A percentile compares a stretch with the other conserved stretches of the same genome.
Evolutionary conservation across 331 rosid genomes (phyloP).

Genomic region (Ulmus americana): DNA sequence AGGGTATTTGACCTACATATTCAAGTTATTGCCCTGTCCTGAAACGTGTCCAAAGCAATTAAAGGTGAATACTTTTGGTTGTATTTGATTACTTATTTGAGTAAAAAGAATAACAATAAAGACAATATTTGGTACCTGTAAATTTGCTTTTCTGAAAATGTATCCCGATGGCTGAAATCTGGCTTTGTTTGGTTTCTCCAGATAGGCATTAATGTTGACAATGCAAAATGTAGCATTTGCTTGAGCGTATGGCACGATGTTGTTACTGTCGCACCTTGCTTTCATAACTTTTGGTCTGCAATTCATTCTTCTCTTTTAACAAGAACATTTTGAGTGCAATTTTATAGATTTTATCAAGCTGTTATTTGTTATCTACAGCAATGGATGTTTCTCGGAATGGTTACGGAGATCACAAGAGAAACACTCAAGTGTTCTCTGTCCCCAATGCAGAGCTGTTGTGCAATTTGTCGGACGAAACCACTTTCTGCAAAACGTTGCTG

Average conservation of each 20-base stretch:
- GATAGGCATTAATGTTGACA: slow-evolving; percentile 64
- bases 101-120: background rate
- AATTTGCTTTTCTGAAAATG: slow-evolving; percentile 10
- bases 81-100: background rate
- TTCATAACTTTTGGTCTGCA: slow-evolving; percentile 81
- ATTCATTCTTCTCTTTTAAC: slow-evolving; percentile 11
- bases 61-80: slow-evolving; percentile 36
- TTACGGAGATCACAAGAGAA: slow-evolving; percentile 64
- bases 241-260: slow-evolving; percentile 87
- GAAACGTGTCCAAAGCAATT: slow-evolving; percentile 44
- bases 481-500: slow-evolving; percentile 57
- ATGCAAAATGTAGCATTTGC: slow-evolving; percentile 91
- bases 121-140: slow-evolving; percentile 7
- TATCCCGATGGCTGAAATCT: slow-evolving; percentile 22
- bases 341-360: slow-evolving; percentile 25
- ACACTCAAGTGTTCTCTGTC: slow-evolving; percentile 72
- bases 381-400: slow-evolving; percentile 98
- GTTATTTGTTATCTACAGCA: slow-evolving; percentile 45
- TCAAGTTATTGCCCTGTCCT: slow-evolving; percentile 45
- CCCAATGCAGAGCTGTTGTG: slow-evolving; percentile 85
- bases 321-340: slow-evolving; percentile 14
- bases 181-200: slow-evolving; percentile 33
- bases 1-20: slow-evolving; percentile 61
- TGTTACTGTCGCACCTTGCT: slow-evolving; percentile 87
- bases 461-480: slow-evolving; percentile 87